phyloP scores from a whole-genome alignment of 768 basidiomycete species.

The Symmetrospora coprosmae region DNA sequence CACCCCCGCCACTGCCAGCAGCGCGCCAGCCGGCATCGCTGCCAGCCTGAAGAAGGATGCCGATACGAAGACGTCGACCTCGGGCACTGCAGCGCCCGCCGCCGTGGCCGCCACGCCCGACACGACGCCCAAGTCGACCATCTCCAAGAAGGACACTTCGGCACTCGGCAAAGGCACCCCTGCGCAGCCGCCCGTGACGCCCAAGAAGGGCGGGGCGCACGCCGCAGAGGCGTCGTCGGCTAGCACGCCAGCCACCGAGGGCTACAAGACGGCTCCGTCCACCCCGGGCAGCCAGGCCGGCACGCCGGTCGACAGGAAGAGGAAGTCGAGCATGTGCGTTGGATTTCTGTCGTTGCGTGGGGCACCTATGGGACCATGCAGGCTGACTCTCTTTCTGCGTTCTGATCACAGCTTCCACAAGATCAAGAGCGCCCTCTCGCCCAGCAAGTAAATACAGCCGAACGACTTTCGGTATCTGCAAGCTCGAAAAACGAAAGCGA shows the following conservation, averaged over 20 bases:
- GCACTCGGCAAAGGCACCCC: background rate
- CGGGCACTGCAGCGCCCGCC: too few relatives aligned
- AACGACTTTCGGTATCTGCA: too few relatives aligned
- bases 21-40: background rate
- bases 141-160: background rate
- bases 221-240: background rate
- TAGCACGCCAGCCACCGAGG: background rate
- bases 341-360: too few relatives aligned
- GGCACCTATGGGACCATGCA: too few relatives aligned
- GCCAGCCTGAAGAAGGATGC: background rate
- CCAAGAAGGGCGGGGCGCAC: constrained; percentile 6
- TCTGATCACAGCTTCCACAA: constrained; percentile 7
- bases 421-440: constrained; percentile 16
- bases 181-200: background rate
- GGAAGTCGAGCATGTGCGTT: constrained; percentile 13
- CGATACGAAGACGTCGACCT: too few relatives aligned
- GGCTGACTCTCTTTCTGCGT: too few relatives aligned
- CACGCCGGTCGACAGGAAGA: background rate
- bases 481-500: too few relatives aligned
- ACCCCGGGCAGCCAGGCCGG: background rate
- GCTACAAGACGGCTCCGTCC: background rate
- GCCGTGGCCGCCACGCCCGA: background rate
- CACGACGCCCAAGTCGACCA: background rate
- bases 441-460: background rate
- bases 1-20: background rate